Evolutionary conservation across 805 yeast species (phyloP).

Genomic region (Candida boleticola): DNA sequence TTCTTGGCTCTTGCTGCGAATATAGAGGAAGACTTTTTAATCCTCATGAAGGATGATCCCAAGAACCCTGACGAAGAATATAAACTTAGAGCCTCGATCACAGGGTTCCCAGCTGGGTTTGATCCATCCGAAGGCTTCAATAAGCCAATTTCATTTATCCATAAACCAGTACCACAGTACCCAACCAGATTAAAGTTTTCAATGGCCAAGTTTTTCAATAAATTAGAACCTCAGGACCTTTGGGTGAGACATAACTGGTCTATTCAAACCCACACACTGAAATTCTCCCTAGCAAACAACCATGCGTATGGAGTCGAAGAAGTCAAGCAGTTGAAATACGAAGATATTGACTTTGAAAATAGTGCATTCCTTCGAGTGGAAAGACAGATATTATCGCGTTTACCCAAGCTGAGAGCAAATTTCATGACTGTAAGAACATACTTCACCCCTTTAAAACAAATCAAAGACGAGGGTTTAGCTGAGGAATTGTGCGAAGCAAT

Average conservation of each 20-base stretch:
- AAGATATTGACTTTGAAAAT: constrained; percentile 34
- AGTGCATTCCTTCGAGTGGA: constrained; percentile 35
- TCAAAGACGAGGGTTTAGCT: constrained; percentile 33
- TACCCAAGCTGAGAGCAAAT: constrained; percentile 33
- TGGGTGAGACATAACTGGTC: constrained; percentile 72
- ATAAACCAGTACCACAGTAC: constrained; percentile 73
- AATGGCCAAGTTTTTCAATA: constrained; percentile 66
- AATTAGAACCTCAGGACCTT: constrained; percentile 50
- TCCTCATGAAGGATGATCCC: constrained; percentile 45
- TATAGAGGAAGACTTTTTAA: constrained; percentile 63
- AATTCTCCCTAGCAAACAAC: constrained; percentile 26
- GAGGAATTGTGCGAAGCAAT: constrained; percentile 30
- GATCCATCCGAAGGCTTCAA: constrained; percentile 55
- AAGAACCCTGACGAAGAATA: constrained; percentile 51
- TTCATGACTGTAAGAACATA: constrained; percentile 39
- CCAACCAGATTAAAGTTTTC: constrained; percentile 51
- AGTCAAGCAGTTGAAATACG: constrained; percentile 17
- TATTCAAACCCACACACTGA: constrained; percentile 54
- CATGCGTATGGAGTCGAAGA: constrained; percentile 33
- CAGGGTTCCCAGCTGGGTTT: constrained; percentile 73
- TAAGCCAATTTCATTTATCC: constrained; percentile 57
- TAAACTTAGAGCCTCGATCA: constrained; percentile 51
- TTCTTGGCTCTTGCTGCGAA: constrained; percentile 27
- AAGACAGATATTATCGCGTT: constrained; percentile 34
- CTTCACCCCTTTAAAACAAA: constrained; percentile 25